Percentiles rank a stretch among this genome's conserved stretches.
Evolutionary conservation across 1,139 yeast species (phyloP).

Genomic region (Candida sanyaensis): DNA sequence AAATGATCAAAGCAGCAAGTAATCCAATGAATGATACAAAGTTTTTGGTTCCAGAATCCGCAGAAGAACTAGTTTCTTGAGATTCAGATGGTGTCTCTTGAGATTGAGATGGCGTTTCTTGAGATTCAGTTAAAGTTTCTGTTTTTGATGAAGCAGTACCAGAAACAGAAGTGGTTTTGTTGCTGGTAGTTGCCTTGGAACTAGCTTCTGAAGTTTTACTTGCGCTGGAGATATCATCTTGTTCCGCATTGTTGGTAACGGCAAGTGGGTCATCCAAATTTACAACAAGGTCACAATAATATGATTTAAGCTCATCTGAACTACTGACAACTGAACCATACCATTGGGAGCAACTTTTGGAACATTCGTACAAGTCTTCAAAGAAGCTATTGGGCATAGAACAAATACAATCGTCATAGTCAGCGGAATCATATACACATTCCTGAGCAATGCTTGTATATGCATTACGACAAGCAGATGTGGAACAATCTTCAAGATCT

Average conservation of each 20-base stretch:
- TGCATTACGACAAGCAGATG: not conserved
- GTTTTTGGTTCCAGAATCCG: not conserved
- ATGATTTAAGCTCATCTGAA: not conserved
- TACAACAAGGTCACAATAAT: not conserved
- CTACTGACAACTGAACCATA: not conserved
- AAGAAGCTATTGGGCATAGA: not conserved
- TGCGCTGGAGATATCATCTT: no score
- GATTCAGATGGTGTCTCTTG: not conserved
- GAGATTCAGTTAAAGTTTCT: no score
- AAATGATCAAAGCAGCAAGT: slow-evolving; percentile 2
- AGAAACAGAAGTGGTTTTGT: not conserved
- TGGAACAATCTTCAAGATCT: not conserved
- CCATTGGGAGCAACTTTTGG: not conserved
- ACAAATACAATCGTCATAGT: not conserved
- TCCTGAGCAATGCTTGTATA: no score
- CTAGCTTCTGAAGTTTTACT: no score
- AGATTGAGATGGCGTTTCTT: no score
- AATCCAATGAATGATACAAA: not conserved
- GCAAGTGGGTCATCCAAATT: not conserved
- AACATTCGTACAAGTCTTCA: not conserved
- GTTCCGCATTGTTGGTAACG: no score
- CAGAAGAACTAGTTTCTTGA: not conserved
- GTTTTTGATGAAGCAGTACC: not conserved
- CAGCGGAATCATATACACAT: no score
- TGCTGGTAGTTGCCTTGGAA: not conserved